Base-by-base conservation (phyloP, 306 rosid species). In the Cucurbita pepo region DNA sequence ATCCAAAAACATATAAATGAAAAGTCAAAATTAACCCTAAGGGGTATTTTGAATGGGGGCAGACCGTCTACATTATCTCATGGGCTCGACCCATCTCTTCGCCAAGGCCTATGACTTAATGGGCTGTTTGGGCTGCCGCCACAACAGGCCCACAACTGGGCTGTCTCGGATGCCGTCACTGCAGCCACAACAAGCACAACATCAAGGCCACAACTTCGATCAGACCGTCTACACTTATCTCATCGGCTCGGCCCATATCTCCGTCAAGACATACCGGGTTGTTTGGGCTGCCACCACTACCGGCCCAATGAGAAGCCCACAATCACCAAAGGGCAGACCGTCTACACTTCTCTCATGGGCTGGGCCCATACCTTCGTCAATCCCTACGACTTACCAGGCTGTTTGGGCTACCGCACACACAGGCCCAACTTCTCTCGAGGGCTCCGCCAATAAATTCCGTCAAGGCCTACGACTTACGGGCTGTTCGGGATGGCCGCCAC, bases 211-310 rank as follows among this genome's bases (percentile, higher is more conserved):
- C 25, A 25, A 25, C 25, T 22, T 22, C 22, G 22, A 22, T 22
- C 22, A 22, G 22, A 22, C 87, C n/a, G 55, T 90, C 69, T 90
- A 93, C 85, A 67, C 82, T 30, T 85, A 87, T 80, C 77, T 90
- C 30, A 73, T 87, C 40, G 81, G 83, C 84, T 88, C 98, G 5
- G 73, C 85, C 12, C 74, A 82, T 40, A 79, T 73, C 56, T 81
- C 79, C 62, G 91, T 90, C 16, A 79, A 81, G 97, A 90, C 18
- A 91, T 90, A 3, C 93, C 91, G 0, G 78, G 96, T 38, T 0
- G 74, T 0, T 90, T 86, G 0, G 98, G 98, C 0, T 88, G 94
- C 0, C 91, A 91, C 53, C 87, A 97, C 0, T 93, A 90, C 75
- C 83, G 10, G 66, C 7, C 36, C 72, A 85, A 55, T 2, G 87